These are phyloP conservation scores for Astraeus odoratus DNA, from an alignment of 768 basidiomycete genomes.

Conservation along the genomic window DNA sequence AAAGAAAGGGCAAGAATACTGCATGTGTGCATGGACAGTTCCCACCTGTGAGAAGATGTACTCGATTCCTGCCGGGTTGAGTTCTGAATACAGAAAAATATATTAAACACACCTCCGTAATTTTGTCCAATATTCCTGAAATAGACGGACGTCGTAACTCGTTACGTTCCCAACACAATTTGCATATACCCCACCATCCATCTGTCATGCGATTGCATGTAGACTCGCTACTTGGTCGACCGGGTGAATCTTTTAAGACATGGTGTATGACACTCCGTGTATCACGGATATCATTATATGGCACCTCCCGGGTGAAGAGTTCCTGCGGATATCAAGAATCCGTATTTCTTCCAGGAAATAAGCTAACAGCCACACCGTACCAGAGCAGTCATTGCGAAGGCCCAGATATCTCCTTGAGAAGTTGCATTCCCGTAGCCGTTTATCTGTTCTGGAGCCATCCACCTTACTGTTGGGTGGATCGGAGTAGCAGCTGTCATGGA, in stretches of 20 bases:
- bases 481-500: background rate
- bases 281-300: background rate
- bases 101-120: too few relatives aligned
- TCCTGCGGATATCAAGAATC: background rate
- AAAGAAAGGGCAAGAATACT: too few relatives aligned
- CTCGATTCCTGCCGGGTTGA: too few relatives aligned
- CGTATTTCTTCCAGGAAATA: background rate
- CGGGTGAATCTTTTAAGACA: background rate
- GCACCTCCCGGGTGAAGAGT: background rate
- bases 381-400: background rate
- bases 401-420: background rate
- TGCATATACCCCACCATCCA: background rate
- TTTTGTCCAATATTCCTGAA: too few relatives aligned
- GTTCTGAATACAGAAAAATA: too few relatives aligned
- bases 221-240: background rate
- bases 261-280: background rate
- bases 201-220: background rate
- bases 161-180: background rate
- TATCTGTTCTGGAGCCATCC: background rate
- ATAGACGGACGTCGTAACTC: background rate
- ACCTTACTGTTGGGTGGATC: background rate
- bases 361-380: background rate
- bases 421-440: background rate
- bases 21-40: too few relatives aligned
- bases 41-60: too few relatives aligned